Evolutionary conservation across 2,329 filamentous ascomycete species (phyloP), one percentile per base, ranked within the genome.

Genomic region (Teratosphaeriaceae sp.): DNA sequence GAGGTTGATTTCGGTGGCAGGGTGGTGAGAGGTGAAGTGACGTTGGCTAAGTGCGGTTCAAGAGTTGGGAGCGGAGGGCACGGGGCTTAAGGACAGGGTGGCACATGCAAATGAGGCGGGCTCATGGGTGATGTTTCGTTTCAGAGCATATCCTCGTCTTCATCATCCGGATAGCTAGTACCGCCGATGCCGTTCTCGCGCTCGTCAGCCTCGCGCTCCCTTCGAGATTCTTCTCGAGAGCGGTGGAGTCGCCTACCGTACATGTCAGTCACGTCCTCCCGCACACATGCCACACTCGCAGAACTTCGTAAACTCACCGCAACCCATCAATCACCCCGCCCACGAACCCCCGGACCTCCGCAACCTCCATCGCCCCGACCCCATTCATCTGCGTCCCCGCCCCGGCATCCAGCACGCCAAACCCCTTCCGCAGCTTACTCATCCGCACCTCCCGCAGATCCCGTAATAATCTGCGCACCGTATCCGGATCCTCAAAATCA

Each of bases 291-390:
- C 15, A 11, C 21, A 37, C 22, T 36, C 12, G 5, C 15, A 16
- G 21, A 19, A n/a, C n/a, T n/a, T 20, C 6, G 33, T 16, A 15
- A 20, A 48, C 54, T 44, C 64, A 75, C 74, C 78, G 72, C 56
- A 97, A 73, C 3, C 86, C 88, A 63, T 97, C 89, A 50, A 97
- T 82, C 2, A 96, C 87, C 1, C 85, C 86, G 1, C 80, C 73
- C 48, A 97, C 80, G 59, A 96, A 94, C 0, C 80, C 82, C 56
- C 90, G 76, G 43, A 82, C 85, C 69, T 97, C 90, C 1, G 85
- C 84, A 37, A 97, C 73, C 69, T 98, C 92, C 84, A 97, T 88
- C 2, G 86, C 86, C 2, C 92, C 92, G 0, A 97, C 85, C 18
- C 90, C 90, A 38, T 81, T 82, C 61, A 84, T 70, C 44, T 84